A percentile compares a stretch with the other conserved stretches of the same genome.
Conservation (phyloP, 331 rosid genomes). For the Dryas integrifolia region DNA sequence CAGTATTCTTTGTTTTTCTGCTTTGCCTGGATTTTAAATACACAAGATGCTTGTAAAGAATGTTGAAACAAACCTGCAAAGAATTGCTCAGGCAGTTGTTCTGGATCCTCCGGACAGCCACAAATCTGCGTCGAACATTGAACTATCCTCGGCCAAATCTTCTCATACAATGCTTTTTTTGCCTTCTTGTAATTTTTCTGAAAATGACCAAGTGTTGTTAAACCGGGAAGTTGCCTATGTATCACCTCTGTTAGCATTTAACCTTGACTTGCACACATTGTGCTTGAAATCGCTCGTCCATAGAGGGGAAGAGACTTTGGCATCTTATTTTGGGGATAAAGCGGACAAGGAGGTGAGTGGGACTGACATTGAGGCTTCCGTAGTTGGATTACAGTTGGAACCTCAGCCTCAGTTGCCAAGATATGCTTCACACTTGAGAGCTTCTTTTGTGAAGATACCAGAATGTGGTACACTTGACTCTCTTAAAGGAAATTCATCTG, state of each 20-base stretch:
- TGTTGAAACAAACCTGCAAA: constrained; percentile 43
- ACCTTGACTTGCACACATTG: constrained; percentile 69
- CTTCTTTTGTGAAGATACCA: constrained; percentile 81
- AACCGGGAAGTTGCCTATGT: constrained; percentile 55
- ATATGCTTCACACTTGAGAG: constrained; percentile 76
- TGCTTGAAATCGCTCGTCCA: constrained; percentile 66
- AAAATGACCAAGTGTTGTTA: constrained; percentile 19
- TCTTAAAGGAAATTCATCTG: constrained; percentile 52
- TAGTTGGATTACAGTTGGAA: constrained; percentile 46
- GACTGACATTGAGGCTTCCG: constrained; percentile 34
- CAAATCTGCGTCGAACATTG: constrained; percentile 15
- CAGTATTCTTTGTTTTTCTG: neutral
- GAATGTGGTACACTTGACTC: constrained; percentile 72
- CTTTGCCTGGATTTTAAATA: constrained; percentile 5
- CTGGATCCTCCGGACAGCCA: constrained; percentile 61
- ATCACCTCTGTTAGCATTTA: constrained; percentile 79
- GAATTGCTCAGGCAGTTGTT: constrained; percentile 71
- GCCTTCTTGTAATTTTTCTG: constrained; percentile 59
- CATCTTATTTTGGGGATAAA: constrained; percentile 57
- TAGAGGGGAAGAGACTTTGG: constrained; percentile 52
- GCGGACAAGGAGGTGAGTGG: constrained; percentile 32
- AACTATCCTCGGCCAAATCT: constrained; percentile 31
- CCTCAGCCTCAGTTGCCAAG: constrained; percentile 50
- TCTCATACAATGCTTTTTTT: constrained; percentile 57
- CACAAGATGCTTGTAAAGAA: constrained; percentile 71